Evolutionary conservation across 176 grass and related monocot genomes (phyloP).

Genomic region (Juncus inflexus): DNA sequence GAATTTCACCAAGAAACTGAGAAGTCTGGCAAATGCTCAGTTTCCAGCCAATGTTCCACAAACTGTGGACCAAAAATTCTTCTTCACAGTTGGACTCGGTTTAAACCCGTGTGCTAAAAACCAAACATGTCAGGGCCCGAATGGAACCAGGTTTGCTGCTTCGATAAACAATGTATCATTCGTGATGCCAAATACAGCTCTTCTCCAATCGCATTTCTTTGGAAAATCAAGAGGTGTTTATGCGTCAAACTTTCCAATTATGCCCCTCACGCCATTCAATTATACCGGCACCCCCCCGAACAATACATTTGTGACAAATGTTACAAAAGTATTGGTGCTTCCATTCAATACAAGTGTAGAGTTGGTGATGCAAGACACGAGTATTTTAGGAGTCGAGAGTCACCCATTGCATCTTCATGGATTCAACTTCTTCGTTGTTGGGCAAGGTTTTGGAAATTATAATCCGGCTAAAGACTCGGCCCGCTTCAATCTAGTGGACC

Average conservation of each 20-base stretch:
- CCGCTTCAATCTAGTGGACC: conserved; percentile 56
- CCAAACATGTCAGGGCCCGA: too few species aligned
- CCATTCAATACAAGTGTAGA: conserved; percentile 56
- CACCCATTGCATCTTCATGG: conserved; percentile 83
- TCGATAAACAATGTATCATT: too few species aligned
- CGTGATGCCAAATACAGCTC: conserved; percentile 45
- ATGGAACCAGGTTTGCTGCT: too few species aligned
- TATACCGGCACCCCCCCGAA: conserved; percentile 63
- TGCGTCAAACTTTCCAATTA: conserved; percentile 46
- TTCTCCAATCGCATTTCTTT: conserved; percentile 73
- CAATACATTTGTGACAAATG: conserved; percentile 52
- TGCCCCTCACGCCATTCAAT: conserved; percentile 49
- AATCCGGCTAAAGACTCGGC: conserved; percentile 35
- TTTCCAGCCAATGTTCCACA: conserved; percentile 56
- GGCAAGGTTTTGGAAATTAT: conserved; percentile 50
- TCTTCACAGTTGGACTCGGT: conserved; percentile 68
- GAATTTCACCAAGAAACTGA: conserved; percentile 57
- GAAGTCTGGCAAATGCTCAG: conserved; percentile 52
- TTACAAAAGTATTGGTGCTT: conserved; percentile 53
- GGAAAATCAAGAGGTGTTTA: conserved; percentile 50
- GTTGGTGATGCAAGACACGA: too few species aligned
- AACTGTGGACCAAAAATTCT: conserved; percentile 40
- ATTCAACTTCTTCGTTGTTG: conserved; percentile 63
- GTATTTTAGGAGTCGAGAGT: conserved; percentile 70
- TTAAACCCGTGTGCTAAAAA: too few species aligned